phyloP scores from a whole-genome alignment of 768 basidiomycete genomes.

The Mycena venus region DNA sequence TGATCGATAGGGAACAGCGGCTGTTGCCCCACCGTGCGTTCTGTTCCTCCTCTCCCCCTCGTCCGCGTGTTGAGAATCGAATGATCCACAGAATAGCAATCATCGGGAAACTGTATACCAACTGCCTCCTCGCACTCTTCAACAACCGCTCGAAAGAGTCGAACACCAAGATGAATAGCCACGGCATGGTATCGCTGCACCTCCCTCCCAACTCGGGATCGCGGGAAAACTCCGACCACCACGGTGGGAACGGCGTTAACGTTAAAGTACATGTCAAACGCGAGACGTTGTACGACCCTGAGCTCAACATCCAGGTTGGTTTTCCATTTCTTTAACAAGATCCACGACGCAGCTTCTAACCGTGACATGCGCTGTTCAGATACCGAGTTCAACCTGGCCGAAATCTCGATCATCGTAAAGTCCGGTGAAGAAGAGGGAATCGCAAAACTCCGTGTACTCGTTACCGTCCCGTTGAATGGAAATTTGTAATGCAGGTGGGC shows the following conservation, averaged over 20 bases:
- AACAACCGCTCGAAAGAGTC: slow-evolving; percentile 5
- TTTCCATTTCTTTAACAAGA: background rate
- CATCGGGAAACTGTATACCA: slow-evolving; percentile 27
- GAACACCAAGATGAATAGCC: background rate
- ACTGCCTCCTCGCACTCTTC: too few relatives aligned
- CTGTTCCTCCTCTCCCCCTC: too few relatives aligned
- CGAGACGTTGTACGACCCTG: slow-evolving; percentile 1
- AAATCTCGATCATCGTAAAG: background rate
- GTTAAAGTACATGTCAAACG: too few relatives aligned
- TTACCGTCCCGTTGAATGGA: too few relatives aligned
- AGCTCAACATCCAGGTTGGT: background rate
- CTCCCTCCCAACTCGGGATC: background rate
- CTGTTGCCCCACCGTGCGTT: slow-evolving; percentile 4
- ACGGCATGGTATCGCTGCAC: background rate
- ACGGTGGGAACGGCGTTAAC: too few relatives aligned
- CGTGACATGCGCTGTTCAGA: background rate
- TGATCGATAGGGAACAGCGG: background rate
- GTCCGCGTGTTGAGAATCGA: background rate
- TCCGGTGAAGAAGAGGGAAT: background rate
- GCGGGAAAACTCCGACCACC: background rate
- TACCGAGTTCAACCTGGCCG: background rate
- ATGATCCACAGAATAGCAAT: slow-evolving; percentile 6
- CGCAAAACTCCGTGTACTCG: background rate
- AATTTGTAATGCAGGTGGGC: too few relatives aligned
- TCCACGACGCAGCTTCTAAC: background rate